phyloP scores from a whole-genome alignment of 495 filamentous ascomycete species.

The Penicillium psychrofluorescens region DNA sequence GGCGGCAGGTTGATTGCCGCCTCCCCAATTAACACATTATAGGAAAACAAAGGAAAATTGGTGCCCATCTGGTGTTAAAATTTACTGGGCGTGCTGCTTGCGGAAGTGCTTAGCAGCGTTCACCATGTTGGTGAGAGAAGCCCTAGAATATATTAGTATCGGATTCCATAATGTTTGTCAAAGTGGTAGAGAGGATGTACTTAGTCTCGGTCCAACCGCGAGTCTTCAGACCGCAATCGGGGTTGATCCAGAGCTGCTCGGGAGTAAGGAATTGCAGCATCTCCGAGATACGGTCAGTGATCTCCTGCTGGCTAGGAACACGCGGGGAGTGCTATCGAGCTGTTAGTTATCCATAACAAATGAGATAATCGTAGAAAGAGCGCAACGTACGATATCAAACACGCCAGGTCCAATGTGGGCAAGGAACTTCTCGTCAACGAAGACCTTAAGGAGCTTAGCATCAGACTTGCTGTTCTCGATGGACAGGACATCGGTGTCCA shows the following conservation, averaged over 20 bases:
- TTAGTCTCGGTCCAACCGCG: constrained; percentile 95
- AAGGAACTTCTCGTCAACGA: constrained; percentile 92
- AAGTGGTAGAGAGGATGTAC: constrained; percentile 5
- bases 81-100: constrained; percentile 65
- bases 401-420: constrained; percentile 99
- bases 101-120: constrained; percentile 95
- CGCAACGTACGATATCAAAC: constrained; percentile 66
- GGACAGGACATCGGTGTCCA: constrained; percentile 94
- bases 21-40: constrained; percentile 25
- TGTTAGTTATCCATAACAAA: too few relatives aligned
- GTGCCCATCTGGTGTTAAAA: constrained; percentile 11
- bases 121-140: constrained; percentile 62
- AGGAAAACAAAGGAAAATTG: constrained; percentile 8
- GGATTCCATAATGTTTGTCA: too few relatives aligned
- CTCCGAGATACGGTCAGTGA: constrained; percentile 93
- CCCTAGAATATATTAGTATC: background rate
- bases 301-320: constrained; percentile 90
- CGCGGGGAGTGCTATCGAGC: constrained; percentile 69
- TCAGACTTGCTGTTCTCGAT: constrained; percentile 99
- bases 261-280: constrained; percentile 93
- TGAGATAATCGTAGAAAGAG: too few relatives aligned
- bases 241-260: constrained; percentile 97
- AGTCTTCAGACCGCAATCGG: constrained; percentile 98
- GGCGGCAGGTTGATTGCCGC: constrained; percentile 39
- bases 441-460: constrained; percentile 97